Conservation (phyloP, 495 filamentous ascomycete genomes). For the Opeltia flavorubescens region DNA sequence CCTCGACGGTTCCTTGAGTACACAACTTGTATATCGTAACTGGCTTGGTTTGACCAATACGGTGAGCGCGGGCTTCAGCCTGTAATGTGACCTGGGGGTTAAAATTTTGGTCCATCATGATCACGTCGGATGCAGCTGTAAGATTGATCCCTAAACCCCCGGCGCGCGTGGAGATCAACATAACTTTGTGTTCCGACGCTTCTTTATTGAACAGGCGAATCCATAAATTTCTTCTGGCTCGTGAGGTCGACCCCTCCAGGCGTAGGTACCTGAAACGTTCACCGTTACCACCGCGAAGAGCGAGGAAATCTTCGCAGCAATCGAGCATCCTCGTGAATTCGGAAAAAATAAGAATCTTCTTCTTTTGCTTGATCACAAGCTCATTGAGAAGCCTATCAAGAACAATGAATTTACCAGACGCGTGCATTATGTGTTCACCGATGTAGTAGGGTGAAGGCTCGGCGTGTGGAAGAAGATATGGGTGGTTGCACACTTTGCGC, state of each 20-base stretch:
- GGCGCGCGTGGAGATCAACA: conserved; percentile 50
- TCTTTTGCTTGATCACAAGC: conserved; percentile 38
- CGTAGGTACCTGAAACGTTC: conserved; percentile 35
- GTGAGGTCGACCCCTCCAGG: conserved; percentile 41
- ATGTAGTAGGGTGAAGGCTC: conserved; percentile 36
- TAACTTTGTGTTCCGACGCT: conserved; percentile 36
- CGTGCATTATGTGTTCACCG: conserved; percentile 38
- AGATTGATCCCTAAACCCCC: conserved; percentile 54
- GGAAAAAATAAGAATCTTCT: conserved; percentile 52
- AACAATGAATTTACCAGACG: conserved; percentile 51
- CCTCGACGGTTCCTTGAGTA: conserved; percentile 46
- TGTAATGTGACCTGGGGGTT: conserved; percentile 50
- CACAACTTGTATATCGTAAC: conserved; percentile 46
- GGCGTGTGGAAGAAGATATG: conserved; percentile 39
- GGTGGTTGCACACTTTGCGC: conserved; percentile 50
- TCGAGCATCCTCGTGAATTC: conserved; percentile 46
- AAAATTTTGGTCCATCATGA: conserved; percentile 55
- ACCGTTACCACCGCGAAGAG: conserved; percentile 31
- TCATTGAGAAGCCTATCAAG: conserved; percentile 46
- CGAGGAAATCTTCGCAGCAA: conserved; percentile 43
- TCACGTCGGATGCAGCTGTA: conserved; percentile 41
- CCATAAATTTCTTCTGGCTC: conserved; percentile 40
- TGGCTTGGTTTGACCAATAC: conserved; percentile 43
- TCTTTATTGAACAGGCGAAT: conserved; percentile 43
- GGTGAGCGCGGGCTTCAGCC: conserved; percentile 44